Evolutionary conservation across 352 stramenopile genomes (phyloP).

Genomic region (Globisporangium cystogenes): DNA sequence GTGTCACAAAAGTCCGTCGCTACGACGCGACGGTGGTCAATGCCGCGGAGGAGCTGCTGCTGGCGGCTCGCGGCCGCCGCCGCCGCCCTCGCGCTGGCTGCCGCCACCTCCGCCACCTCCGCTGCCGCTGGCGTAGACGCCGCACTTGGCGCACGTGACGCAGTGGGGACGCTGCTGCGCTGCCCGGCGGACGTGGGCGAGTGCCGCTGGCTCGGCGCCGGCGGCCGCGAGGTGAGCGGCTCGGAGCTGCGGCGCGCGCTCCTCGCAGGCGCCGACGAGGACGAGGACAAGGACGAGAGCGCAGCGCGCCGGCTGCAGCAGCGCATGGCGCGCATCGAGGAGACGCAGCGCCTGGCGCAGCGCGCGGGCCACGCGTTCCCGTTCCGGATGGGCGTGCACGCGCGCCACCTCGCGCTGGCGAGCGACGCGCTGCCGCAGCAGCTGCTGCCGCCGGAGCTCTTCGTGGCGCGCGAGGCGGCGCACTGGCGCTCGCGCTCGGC

Average conservation of each 20-base stretch:
- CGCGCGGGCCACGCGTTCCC: slow-evolving; percentile 51
- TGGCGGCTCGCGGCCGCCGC: too few relatives aligned
- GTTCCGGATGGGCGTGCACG: slow-evolving; percentile 65
- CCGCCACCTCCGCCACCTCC: too few relatives aligned
- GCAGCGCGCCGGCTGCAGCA: slow-evolving; percentile 44
- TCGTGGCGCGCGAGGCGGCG: slow-evolving; percentile 16
- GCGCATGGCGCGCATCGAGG: slow-evolving; percentile 76
- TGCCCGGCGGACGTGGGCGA: slow-evolving; percentile 22
- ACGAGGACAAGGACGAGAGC: too few relatives aligned
- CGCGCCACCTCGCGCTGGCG: slow-evolving; percentile 43
- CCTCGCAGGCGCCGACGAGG: slow-evolving; percentile 20
- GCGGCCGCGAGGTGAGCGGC: slow-evolving; percentile 30
- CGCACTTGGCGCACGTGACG: too few relatives aligned
- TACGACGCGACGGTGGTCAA: too few relatives aligned
- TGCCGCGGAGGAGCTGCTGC: too few relatives aligned
- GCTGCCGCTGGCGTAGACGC: too few relatives aligned
- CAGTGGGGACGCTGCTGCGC: slow-evolving; percentile 45
- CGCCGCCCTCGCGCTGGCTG: too few relatives aligned
- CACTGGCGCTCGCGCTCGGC: slow-evolving; percentile 5
- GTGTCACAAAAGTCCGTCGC: too few relatives aligned
- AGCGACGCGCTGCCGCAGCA: slow-evolving; percentile 28
- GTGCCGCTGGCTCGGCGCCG: slow-evolving; percentile 48
- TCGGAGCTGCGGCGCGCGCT: slow-evolving; percentile 42
- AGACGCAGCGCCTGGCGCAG: slow-evolving; percentile 46
- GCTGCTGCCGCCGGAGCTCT: too few relatives aligned